Conservation (phyloP, 2,329 filamentous ascomycete genomes). For the Aspergillus glaucus region DNA sequence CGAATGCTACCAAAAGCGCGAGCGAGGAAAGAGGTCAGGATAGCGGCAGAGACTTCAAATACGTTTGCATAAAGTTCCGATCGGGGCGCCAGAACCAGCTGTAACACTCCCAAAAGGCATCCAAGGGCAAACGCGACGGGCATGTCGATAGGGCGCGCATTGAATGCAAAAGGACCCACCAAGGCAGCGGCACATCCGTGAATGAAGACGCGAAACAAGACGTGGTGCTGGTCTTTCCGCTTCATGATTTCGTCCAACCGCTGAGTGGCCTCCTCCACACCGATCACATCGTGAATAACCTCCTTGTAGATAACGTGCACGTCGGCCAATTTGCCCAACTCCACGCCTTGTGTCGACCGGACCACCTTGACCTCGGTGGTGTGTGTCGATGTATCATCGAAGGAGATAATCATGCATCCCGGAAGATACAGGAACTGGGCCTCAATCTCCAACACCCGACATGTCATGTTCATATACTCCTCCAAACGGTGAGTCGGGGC, state of each 20-base stretch:
- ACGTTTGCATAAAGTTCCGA: slow-evolving; percentile 64
- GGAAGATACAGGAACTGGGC: slow-evolving; percentile 89
- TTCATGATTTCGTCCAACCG: slow-evolving; percentile 51
- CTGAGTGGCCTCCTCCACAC: slow-evolving; percentile 42
- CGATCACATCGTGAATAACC: slow-evolving; percentile 44
- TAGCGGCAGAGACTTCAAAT: slow-evolving; percentile 59
- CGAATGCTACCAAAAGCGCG: slow-evolving; percentile 62
- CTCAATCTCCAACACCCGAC: slow-evolving; percentile 79
- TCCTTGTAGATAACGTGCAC: slow-evolving; percentile 46
- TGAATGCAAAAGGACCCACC: slow-evolving; percentile 77
- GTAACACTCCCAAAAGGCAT: slow-evolving; percentile 66
- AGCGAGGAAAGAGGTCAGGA: slow-evolving; percentile 63
- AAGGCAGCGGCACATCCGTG: slow-evolving; percentile 70
- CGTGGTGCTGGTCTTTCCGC: slow-evolving; percentile 50
- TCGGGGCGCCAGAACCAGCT: slow-evolving; percentile 67
- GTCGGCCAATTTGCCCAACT: slow-evolving; percentile 41
- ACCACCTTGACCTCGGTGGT: slow-evolving; percentile 45
- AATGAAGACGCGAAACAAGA: slow-evolving; percentile 55
- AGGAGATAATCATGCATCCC: slow-evolving; percentile 91
- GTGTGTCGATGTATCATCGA: slow-evolving; percentile 53
- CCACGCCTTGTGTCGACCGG: slow-evolving; percentile 38
- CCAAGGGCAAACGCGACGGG: slow-evolving; percentile 73
- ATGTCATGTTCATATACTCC: slow-evolving; percentile 85
- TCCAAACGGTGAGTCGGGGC: slow-evolving; percentile 90
- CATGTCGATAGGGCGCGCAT: slow-evolving; percentile 70